Evolutionary conservation across 1,139 yeast species (phyloP).

Genomic region (Ogataea hybrid): DNA sequence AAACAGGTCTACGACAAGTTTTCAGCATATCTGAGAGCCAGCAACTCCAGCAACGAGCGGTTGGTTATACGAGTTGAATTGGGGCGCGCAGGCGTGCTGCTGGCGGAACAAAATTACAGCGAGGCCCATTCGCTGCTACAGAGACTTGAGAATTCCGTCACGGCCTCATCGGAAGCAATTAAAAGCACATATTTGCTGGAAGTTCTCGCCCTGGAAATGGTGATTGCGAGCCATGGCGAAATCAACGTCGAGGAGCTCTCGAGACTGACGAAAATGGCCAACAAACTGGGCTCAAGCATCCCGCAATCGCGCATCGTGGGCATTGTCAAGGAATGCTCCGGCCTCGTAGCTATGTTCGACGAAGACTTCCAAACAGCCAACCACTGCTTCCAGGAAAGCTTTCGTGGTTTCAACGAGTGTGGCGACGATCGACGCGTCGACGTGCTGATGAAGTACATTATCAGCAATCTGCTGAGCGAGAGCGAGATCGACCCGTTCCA

Average conservation of each 20-base stretch:
- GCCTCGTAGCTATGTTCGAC: conserved; percentile 60
- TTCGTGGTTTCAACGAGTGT: conserved; percentile 76
- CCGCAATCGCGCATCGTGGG: conserved; percentile 78
- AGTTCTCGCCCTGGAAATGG: conserved; percentile 64
- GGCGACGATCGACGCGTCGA: conserved; percentile 60
- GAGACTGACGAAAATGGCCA: conserved; percentile 23
- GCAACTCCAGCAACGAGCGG: conserved; percentile 43
- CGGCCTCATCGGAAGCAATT: conserved; percentile 41
- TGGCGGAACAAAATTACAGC: conserved; percentile 39
- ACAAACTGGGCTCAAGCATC: conserved; percentile 46
- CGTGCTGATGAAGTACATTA: conserved; percentile 59
- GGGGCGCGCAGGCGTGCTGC: conserved; percentile 46
- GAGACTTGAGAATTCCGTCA: conserved; percentile 40
- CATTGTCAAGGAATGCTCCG: conserved; percentile 72
- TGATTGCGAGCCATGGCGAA: conserved; percentile 25
- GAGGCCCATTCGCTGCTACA: conserved; percentile 42
- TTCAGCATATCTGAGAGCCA: conserved; percentile 35
- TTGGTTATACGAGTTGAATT: conserved; percentile 56
- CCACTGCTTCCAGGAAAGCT: conserved; percentile 66
- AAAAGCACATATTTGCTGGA: conserved; percentile 53
- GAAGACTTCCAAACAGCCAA: conserved; percentile 63
- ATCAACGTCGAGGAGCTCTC: conserved; percentile 20
- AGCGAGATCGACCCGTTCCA: conserved; percentile 66
- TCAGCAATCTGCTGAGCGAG: conserved; percentile 63
- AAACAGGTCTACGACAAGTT: conserved; percentile 33